Percentiles rank a stretch among this genome's conserved stretches.
Conservation (phyloP, 1,284 basidiomycete genomes). For the Earliella scabrosa region DNA sequence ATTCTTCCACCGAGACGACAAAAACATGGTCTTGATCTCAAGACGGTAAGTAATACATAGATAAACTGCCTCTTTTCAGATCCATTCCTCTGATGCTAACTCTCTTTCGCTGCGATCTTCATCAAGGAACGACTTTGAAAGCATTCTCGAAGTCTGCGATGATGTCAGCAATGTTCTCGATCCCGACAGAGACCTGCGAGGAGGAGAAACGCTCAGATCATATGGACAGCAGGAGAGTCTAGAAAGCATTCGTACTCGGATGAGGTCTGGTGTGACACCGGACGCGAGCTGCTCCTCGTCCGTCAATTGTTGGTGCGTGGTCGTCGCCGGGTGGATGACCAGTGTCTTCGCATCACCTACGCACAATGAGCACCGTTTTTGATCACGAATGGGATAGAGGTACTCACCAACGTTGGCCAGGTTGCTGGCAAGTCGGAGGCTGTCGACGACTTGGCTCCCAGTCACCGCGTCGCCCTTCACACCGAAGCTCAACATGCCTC, state of each 20-base stretch:
- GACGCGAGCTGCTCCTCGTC: slow-evolving; percentile 69
- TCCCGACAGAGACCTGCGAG: slow-evolving; percentile 67
- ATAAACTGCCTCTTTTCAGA: no score
- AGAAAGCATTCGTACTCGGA: slow-evolving; percentile 57
- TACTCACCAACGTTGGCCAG: slow-evolving; percentile 73
- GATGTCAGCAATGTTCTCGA: slow-evolving; percentile 86
- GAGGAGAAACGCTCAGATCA: no score
- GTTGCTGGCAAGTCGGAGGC: slow-evolving; percentile 75
- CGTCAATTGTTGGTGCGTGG: slow-evolving; percentile 83
- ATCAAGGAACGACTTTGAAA: slow-evolving; percentile 36
- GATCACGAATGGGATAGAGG: background rate
- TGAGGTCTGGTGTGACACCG: slow-evolving; percentile 83
- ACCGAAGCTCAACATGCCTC: slow-evolving; percentile 85
- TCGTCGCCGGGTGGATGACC: slow-evolving; percentile 83
- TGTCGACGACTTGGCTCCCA: slow-evolving; percentile 77
- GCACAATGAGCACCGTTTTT: background rate
- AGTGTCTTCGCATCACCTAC: slow-evolving; percentile 77
- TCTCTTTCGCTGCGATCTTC: no score
- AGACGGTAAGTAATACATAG: no score
- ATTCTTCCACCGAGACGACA: no score
- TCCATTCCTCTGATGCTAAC: no score
- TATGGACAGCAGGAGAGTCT: no score
- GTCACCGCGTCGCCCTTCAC: slow-evolving; percentile 59
- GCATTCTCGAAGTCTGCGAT: slow-evolving; percentile 84
- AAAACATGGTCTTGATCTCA: no score